Conservation (phyloP, 495 filamentous ascomycete genomes). For the Neohortaea acidophila region DNA sequence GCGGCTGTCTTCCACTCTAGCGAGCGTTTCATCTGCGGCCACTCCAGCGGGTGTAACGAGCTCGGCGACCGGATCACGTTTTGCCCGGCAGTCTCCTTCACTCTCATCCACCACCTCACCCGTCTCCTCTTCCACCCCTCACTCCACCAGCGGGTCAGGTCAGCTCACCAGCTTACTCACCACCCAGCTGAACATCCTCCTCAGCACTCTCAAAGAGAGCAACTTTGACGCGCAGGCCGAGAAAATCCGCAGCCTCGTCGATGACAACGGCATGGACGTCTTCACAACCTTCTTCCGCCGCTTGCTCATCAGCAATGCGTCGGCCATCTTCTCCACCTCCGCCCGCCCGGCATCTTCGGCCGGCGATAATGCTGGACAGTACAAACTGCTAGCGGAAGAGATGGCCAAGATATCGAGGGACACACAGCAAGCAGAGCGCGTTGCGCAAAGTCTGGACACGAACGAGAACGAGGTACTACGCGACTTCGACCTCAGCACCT, state of each 20-base stretch:
- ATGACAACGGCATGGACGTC: conserved; percentile 94
- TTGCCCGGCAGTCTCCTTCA: conserved; percentile 47
- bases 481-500: conserved; percentile 83
- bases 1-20: conserved; percentile 46
- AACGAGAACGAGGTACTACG: conserved; percentile 79
- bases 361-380: conserved; percentile 54
- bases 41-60: conserved; percentile 40
- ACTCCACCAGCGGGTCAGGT: conserved; percentile 9
- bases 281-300: conserved; percentile 85
- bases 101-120: conserved; percentile 48
- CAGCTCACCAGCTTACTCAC: conserved; percentile 69
- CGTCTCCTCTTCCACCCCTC: conserved; percentile 37
- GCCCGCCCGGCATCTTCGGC: conserved; percentile 39
- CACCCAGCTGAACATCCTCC: conserved; percentile 83
- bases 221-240: conserved; percentile 89
- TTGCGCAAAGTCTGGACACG: conserved; percentile 81
- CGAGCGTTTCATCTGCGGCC: conserved; percentile 36
- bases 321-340: conserved; percentile 65
- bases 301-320: conserved; percentile 67
- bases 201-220: conserved; percentile 84
- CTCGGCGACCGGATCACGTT: conserved; percentile 35
- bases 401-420: conserved; percentile 72
- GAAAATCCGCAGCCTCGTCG: conserved; percentile 79
- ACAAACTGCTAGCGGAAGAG: conserved; percentile 65
- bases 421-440: conserved; percentile 66